These are phyloP conservation scores for Chrysoporthe cubensis DNA, from an alignment of 2,329 filamentous ascomycete genomes.

Conservation along the genomic window DNA sequence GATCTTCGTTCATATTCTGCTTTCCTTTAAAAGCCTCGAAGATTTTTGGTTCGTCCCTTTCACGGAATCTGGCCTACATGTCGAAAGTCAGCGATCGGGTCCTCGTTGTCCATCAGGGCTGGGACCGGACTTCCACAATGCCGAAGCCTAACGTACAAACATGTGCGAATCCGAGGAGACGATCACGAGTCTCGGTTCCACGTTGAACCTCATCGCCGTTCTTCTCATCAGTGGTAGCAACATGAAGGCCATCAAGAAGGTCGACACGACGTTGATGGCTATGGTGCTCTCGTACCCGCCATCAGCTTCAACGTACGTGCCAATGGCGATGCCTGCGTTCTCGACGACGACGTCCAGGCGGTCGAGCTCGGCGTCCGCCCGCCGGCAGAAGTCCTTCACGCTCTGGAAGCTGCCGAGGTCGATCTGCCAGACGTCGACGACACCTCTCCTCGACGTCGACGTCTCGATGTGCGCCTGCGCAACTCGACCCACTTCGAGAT, in stretches of 20 bases:
- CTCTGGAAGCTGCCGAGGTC: conserved; percentile 52
- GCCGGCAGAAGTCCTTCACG: conserved; percentile 46
- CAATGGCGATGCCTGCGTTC: conserved; percentile 44
- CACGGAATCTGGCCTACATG: conserved; percentile 39
- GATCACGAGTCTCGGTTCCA: conserved; percentile 42
- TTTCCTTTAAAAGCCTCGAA: conserved; percentile 40
- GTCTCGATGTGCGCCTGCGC: conserved; percentile 44
- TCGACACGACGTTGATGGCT: conserved; percentile 52
- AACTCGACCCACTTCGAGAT: conserved; percentile 40
- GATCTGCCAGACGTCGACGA: conserved; percentile 53
- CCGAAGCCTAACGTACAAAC: conserved; percentile 31
- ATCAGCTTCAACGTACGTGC: conserved; percentile 17
- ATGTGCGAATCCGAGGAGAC: conserved; percentile 45
- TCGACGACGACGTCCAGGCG: conserved; percentile 48
- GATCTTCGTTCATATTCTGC: conserved; percentile 35
- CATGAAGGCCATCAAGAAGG: conserved; percentile 47
- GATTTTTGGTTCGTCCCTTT: conserved; percentile 38
- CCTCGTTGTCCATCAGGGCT: neutral
- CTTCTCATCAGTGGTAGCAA: conserved; percentile 47
- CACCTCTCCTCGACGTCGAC: conserved; percentile 31
- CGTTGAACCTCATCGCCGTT: conserved; percentile 39
- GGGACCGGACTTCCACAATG: neutral
- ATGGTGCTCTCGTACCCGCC: conserved; percentile 42
- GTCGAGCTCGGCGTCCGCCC: conserved; percentile 37
- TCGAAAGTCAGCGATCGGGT: neutral